Evolutionary conservation across 2,329 filamentous ascomycete genomes (phyloP).

Genomic region (Fusarium sp.): DNA sequence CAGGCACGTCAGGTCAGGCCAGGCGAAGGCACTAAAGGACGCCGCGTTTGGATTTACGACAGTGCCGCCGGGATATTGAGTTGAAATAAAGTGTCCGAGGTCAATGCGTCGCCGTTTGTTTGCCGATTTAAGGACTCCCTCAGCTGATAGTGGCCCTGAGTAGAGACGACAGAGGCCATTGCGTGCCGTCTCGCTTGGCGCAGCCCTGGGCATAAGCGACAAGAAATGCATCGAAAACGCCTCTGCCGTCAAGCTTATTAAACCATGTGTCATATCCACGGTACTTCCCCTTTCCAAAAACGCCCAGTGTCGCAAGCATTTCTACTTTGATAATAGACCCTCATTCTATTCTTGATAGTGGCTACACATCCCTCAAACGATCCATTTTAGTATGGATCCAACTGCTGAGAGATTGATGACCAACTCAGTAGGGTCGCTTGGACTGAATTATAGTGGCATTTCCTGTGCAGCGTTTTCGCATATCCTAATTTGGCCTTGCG

Average conservation of each 20-base stretch:
- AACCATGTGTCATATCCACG: conserved; percentile 6
- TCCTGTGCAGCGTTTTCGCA: conserved; percentile 1
- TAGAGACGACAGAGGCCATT: conserved; percentile 12
- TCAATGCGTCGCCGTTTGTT: conserved; percentile 29
- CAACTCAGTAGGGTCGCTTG: conserved; percentile 16
- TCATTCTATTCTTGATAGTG: conserved; percentile 12
- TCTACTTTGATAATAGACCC: conserved; percentile 3
- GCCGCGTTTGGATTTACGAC: conserved; percentile 28
- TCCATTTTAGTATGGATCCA: conserved; percentile 20
- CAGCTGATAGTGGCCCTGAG: conserved; percentile 35
- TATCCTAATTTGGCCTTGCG: conserved; percentile 5
- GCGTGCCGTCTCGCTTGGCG: conserved; percentile 28
- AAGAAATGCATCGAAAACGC: conserved; percentile 16
- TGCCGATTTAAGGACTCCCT: conserved; percentile 30
- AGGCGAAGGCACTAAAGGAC: conserved; percentile 13
- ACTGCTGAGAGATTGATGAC: conserved; percentile 20
- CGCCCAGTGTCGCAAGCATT: conserved; percentile 1
- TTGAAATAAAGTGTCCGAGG: conserved; percentile 21
- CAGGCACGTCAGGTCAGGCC: conserved; percentile 29
- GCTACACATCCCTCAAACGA: conserved; percentile 11
- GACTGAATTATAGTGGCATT: conserved; percentile 18
- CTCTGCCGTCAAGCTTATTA: conserved; percentile 29
- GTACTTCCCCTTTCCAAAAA: background rate
- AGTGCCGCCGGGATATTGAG: conserved; percentile 16
- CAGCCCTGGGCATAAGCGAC: conserved; percentile 17